Evolutionary conservation across 495 filamentous ascomycete species (phyloP), one percentile per base, ranked within the genome.

Genomic region (Hypoxylon crocopeplum): DNA sequence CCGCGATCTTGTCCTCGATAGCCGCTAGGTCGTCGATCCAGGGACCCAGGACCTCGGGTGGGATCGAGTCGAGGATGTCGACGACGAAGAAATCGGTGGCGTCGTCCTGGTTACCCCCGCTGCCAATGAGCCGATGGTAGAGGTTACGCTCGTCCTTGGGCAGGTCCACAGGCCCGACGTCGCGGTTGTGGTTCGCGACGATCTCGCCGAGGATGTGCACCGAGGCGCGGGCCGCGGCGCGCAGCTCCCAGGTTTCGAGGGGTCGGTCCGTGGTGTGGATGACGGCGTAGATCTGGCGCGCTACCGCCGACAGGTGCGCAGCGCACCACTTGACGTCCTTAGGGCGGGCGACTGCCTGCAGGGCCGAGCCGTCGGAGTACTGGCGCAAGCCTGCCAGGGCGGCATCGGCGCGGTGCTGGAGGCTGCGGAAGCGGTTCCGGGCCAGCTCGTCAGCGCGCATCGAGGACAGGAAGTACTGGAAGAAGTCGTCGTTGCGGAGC

Each of bases 401-500:
- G n/a, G 71, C 70, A 12, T 62, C 63, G 8, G 71, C 74, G 15
- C 74, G 73, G 22, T 72, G 69, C 24, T 71, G 67, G 12, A 77
- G 65, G 8, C 48, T 54, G n/a, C 75, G 70, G 48, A 78, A 78
- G 1, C 72, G 72, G 46, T 75, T 72, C 41, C 72, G 68, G 22
- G 71, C 61, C 3, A 69, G 68, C 50, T 75, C 76, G 39, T 71
- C 57, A 12, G 73, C 63, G 10, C 60, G 52, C 49, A 78, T 67
- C 5, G 69, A 66, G 10, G 66, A 59, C 13, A 74, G 72, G 44
- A 79, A 69, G 60, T 70, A 76, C 21, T 72, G 62, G 45, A 78
- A 72, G 41, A 80, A 70, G 10, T 74, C 72, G 64, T 78, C 67
- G 38, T 77, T 79, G 33, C 69, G 62, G 7, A 80, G 67, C 13